Percentiles rank a stretch among this genome's conserved stretches.
Conservation (phyloP, 1,139 yeast genomes). For the Candida buenavistaensis region DNA sequence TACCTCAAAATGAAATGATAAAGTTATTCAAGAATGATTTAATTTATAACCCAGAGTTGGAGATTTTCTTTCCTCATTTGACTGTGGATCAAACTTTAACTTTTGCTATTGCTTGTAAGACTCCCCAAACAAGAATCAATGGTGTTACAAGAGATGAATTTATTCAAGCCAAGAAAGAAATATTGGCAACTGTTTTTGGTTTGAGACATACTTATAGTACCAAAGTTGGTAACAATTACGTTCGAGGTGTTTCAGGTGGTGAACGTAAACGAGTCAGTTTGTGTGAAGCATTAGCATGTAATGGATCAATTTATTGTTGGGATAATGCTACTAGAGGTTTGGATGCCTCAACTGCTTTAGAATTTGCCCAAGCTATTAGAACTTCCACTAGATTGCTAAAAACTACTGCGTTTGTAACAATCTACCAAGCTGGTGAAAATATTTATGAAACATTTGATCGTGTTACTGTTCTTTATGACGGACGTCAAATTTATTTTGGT, state of each 20-base stretch:
- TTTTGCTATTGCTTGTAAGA: conserved; percentile 59
- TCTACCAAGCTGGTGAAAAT: conserved; percentile 70
- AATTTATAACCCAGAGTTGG: conserved; percentile 62
- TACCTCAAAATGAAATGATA: conserved; percentile 50
- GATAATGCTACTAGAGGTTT: conserved; percentile 81
- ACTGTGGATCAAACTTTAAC: conserved; percentile 63
- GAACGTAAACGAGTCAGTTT: conserved; percentile 82
- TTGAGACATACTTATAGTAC: conserved; percentile 35
- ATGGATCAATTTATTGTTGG: conserved; percentile 64
- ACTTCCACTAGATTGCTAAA: conserved; percentile 57
- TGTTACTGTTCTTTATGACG: conserved; percentile 59
- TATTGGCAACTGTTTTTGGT: conserved; percentile 57
- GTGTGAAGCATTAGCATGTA: conserved; percentile 62
- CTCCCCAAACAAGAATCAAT: conserved; percentile 56
- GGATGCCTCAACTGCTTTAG: conserved; percentile 73
- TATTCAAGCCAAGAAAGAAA: conserved; percentile 46
- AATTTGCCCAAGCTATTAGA: conserved; percentile 61
- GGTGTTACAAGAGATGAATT: conserved; percentile 49
- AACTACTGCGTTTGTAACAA: conserved; percentile 58
- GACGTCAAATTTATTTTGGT: conserved; percentile 62
- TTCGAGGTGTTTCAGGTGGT: conserved; percentile 85
- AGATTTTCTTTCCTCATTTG: conserved; percentile 62
- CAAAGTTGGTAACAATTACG: conserved; percentile 42
- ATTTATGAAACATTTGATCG: conserved; percentile 64
- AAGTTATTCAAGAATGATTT: conserved; percentile 49